Evolutionary conservation across 2,329 filamentous ascomycete genomes (phyloP).

Genomic region (Trichoderma harzianum): DNA sequence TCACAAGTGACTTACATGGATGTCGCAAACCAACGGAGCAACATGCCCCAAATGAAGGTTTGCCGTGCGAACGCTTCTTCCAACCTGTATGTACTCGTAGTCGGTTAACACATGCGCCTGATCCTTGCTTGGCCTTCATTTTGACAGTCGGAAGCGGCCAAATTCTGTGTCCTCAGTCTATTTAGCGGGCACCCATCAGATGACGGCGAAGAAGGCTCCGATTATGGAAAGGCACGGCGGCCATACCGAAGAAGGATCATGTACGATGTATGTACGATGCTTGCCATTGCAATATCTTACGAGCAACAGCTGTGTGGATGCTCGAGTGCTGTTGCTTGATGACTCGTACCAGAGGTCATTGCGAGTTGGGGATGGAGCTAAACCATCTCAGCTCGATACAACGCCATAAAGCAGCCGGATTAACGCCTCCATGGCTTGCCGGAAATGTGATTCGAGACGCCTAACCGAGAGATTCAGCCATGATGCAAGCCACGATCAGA

Average conservation of each 20-base stretch:
- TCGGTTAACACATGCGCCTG: not conserved
- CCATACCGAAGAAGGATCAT: not conserved
- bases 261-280: not conserved
- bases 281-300: not conserved
- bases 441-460: not conserved
- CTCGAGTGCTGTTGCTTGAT: not conserved
- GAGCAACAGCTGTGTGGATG: not conserved
- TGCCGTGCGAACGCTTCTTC: not conserved
- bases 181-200: not conserved
- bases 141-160: not conserved
- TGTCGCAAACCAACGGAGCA: not conserved
- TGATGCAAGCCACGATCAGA: not conserved
- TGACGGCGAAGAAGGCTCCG: not conserved
- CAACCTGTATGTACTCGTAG: not conserved
- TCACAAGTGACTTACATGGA: constrained; percentile 3
- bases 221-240: constrained; percentile 2
- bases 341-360: not conserved
- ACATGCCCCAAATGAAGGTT: not conserved
- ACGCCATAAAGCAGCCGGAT: not conserved
- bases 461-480: not conserved
- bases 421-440: not conserved
- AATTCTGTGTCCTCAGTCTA: not conserved
- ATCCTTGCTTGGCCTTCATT: not conserved
- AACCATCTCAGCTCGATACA: not conserved
- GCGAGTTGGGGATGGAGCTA: not conserved